Conservation (phyloP, 495 filamentous ascomycete genomes). For the Neurospora pannonica region DNA sequence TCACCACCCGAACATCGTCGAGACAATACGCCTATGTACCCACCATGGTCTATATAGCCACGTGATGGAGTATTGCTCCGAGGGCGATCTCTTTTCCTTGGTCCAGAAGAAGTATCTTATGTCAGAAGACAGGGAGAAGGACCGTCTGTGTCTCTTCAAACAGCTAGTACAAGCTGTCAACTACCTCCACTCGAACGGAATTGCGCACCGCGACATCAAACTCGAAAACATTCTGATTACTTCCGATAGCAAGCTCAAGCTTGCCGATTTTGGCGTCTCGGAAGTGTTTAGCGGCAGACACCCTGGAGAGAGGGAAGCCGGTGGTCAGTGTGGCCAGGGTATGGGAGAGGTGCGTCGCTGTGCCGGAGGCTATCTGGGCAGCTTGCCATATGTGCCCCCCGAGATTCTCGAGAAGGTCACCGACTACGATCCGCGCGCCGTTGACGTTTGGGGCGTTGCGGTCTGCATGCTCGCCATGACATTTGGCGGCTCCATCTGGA, state of each 20-base stretch:
- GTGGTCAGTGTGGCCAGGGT: conserved; percentile 53
- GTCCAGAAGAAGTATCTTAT: conserved; percentile 54
- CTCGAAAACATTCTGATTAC: conserved; percentile 67
- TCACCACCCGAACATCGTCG: conserved; percentile 71
- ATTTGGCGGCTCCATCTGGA: conserved; percentile 57
- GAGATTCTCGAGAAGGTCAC: conserved; percentile 58
- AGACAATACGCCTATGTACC: conserved; percentile 59
- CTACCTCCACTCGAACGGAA: conserved; percentile 60
- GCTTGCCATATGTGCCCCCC: conserved; percentile 67
- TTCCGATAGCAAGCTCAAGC: conserved; percentile 61
- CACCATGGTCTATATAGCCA: conserved; percentile 62
- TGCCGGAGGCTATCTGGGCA: conserved; percentile 64
- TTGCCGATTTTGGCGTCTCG: conserved; percentile 72
- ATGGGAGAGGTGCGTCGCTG: conserved; percentile 58
- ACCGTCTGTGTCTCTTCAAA: conserved; percentile 72
- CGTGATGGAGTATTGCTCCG: conserved; percentile 75
- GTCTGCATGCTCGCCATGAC: conserved; percentile 62
- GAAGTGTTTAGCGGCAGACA: conserved; percentile 69
- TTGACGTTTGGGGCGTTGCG: conserved; percentile 74
- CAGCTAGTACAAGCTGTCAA: conserved; percentile 62
- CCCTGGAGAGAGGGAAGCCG: conserved; percentile 55
- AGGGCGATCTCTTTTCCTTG: conserved; percentile 63
- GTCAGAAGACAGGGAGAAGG: conserved; percentile 49
- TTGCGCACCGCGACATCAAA: conserved; percentile 78
- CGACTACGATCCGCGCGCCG: conserved; percentile 62